Percentiles rank a stretch among this genome's conserved stretches.
Conservation (phyloP, 1,284 basidiomycete genomes). For the Austroboletus niveus region DNA sequence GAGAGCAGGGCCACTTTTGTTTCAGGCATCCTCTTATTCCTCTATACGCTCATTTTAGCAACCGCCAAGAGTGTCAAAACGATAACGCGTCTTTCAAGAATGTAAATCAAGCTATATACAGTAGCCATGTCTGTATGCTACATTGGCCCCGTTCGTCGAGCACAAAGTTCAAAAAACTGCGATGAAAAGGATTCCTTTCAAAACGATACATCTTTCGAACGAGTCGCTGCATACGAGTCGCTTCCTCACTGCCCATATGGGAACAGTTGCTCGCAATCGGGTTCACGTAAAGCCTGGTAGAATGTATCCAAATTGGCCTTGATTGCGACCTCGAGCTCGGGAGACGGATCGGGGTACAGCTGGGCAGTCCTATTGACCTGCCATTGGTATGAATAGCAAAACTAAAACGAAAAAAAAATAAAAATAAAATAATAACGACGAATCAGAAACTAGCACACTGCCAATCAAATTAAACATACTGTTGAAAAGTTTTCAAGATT, state of each 20-base stretch:
- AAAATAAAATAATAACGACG: slow-evolving; percentile 7
- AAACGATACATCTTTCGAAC: too few relatives aligned
- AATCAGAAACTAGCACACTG: background rate
- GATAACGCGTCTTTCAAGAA: too few relatives aligned
- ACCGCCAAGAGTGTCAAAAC: too few relatives aligned
- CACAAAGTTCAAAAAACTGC: too few relatives aligned
- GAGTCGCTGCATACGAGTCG: too few relatives aligned
- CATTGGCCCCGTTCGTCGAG: too few relatives aligned
- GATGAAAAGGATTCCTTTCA: too few relatives aligned
- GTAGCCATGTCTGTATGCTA: too few relatives aligned
- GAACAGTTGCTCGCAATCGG: slow-evolving; percentile 21
- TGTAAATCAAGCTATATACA: too few relatives aligned
- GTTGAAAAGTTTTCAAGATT: slow-evolving; percentile 9
- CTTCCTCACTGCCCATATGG: slow-evolving; percentile 11
- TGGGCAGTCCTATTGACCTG: slow-evolving; percentile 22
- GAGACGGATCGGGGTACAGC: slow-evolving; percentile 22
- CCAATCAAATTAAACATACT: slow-evolving; percentile 12
- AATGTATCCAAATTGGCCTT: slow-evolving; percentile 24
- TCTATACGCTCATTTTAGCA: too few relatives aligned
- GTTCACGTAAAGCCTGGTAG: slow-evolving; percentile 18
- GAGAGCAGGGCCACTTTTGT: too few relatives aligned
- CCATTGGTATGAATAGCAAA: slow-evolving; percentile 19
- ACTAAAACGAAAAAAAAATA: slow-evolving; percentile 1
- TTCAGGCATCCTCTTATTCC: too few relatives aligned
- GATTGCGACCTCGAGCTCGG: slow-evolving; percentile 24